Percentiles rank a stretch among this genome's conserved stretches.
Evolutionary conservation across 768 basidiomycete genomes (phyloP).

Genomic region (Leccinum rimulosum): DNA sequence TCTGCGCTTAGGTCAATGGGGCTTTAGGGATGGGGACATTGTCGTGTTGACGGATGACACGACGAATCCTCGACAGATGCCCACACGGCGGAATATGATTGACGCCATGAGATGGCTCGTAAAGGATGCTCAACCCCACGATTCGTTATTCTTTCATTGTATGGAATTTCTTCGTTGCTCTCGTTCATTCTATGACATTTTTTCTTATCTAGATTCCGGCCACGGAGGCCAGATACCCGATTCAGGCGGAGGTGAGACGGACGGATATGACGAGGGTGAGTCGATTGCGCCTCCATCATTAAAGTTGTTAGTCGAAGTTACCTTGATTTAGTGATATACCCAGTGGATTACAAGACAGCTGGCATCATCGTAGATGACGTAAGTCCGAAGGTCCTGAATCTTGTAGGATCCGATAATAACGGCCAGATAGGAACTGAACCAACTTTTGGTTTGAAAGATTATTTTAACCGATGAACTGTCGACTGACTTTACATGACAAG

Average conservation of each 20-base stretch:
- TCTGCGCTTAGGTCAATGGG: constrained; percentile 37
- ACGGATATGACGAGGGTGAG: constrained; percentile 77
- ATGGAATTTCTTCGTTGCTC: not conserved
- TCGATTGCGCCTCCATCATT: not conserved
- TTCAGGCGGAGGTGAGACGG: constrained; percentile 70
- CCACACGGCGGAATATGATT: constrained; percentile 55
- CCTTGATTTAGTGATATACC: constrained; percentile 69
- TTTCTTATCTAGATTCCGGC: constrained; percentile 66
- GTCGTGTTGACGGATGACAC: constrained; percentile 55
- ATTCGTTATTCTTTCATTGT: constrained; percentile 80
- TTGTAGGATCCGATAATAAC: not conserved
- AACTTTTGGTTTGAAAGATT: constrained; percentile 35
- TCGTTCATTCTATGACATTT: not conserved
- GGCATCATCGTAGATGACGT: constrained; percentile 83
- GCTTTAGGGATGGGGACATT: constrained; percentile 52
- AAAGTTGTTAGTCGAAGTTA: not conserved
- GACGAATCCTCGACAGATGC: constrained; percentile 40
- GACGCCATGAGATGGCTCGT: constrained; percentile 68
- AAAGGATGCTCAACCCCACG: constrained; percentile 60
- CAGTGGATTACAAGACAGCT: constrained; percentile 73
- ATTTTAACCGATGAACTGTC: not conserved
- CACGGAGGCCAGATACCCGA: constrained; percentile 93
- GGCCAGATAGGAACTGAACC: constrained; percentile 37
- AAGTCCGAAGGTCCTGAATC: constrained; percentile 21
- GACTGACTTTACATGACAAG: constrained; percentile 19